Evolutionary conservation across 495 filamentous ascomycete genomes (phyloP).

Genomic region (Aspergillus affinis): DNA sequence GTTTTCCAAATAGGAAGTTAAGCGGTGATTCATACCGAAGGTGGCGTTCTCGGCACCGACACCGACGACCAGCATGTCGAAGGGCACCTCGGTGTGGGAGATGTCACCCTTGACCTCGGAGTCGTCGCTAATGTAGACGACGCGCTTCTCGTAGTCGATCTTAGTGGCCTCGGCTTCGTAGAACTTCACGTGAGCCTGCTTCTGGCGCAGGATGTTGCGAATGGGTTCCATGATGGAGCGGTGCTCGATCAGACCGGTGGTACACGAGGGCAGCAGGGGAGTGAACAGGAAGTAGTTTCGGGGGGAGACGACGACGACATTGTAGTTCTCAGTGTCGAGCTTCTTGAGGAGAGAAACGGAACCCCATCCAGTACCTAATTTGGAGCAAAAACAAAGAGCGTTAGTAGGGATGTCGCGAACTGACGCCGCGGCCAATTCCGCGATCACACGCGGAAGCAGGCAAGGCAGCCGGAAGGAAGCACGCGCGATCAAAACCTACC

Average conservation of each 20-base stretch:
- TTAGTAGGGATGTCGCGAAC: not conserved
- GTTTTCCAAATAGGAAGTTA: not conserved
- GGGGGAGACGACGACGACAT: constrained; percentile 91
- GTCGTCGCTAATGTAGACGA: constrained; percentile 84
- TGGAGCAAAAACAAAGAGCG: not conserved
- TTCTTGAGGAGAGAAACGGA: constrained; percentile 96
- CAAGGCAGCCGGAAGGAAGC: not conserved
- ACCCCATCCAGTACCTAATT: constrained; percentile 89
- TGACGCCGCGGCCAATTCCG: not conserved
- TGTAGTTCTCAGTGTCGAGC: constrained; percentile 97
- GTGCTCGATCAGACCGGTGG: constrained; percentile 95
- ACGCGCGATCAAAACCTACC: constrained; percentile 55
- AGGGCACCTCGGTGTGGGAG: constrained; percentile 83
- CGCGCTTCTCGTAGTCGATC: constrained; percentile 88
- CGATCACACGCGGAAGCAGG: not conserved
- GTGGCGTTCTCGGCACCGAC: constrained; percentile 98
- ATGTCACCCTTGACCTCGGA: constrained; percentile 89
- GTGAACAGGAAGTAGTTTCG: constrained; percentile 99
- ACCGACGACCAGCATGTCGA: constrained; percentile 96
- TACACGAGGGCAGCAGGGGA: constrained; percentile 93
- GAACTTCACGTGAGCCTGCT: constrained; percentile 87
- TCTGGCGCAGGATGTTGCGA: constrained; percentile 88
- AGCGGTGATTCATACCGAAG: constrained; percentile 62
- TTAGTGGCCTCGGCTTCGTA: constrained; percentile 98
- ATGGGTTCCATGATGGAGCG: constrained; percentile 99